Conservation (phyloP, 2,329 filamentous ascomycete species). For the Sodiomyces alkalinus region DNA sequence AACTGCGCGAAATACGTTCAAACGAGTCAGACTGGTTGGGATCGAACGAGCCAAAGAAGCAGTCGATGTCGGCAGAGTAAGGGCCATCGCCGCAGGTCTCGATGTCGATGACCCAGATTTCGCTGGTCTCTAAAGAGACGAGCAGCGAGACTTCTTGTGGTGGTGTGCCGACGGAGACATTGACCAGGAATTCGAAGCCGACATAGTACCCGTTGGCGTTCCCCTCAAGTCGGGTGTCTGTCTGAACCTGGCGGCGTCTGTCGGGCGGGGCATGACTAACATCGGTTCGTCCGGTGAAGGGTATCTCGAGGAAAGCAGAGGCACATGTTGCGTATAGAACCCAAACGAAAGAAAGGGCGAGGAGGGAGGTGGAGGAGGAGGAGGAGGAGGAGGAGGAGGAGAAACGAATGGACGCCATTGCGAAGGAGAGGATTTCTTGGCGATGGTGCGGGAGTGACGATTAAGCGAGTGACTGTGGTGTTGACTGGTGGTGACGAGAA, state of each 20-base stretch:
- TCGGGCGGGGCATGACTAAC: too few species aligned
- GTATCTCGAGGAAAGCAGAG: background rate
- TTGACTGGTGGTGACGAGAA: too few species aligned
- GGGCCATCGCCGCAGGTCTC: background rate
- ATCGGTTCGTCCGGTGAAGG: too few species aligned
- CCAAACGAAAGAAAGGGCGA: background rate
- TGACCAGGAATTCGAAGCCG: constrained; percentile 4
- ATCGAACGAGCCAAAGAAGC: constrained; percentile 14
- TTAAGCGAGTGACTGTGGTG: too few species aligned
- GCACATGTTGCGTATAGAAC: background rate
- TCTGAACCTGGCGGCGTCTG: background rate
- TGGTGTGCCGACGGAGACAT: constrained; percentile 5
- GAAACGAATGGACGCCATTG: constrained; percentile 1
- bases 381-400: too few species aligned
- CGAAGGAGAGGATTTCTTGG: too few species aligned
- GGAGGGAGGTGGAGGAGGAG: too few species aligned
- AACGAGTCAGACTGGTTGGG: constrained; percentile 31
- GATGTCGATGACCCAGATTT: constrained; percentile 2
- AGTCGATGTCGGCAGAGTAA: background rate
- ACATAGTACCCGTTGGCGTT: background rate
- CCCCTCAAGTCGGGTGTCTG: background rate
- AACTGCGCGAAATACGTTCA: constrained; percentile 20
- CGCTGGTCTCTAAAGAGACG: background rate
- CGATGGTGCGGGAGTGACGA: too few species aligned
- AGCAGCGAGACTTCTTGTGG: constrained; percentile 3